Evolutionary conservation across 202 grass and related monocot genomes (phyloP), one percentile per base, ranked within the genome.

Genomic region (Alloteropsis angusta): DNA sequence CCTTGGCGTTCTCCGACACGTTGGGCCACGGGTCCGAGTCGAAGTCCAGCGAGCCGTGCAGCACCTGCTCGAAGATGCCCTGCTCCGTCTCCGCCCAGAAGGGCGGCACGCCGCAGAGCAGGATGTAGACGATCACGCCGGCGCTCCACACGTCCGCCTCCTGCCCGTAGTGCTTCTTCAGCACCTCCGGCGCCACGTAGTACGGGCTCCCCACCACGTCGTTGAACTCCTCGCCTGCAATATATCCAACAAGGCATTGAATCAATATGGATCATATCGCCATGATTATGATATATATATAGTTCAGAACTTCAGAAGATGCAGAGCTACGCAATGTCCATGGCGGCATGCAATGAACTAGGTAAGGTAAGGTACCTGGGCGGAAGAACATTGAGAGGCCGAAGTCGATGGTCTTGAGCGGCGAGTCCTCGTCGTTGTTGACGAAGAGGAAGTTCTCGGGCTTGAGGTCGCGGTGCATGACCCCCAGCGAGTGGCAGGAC

Each of bases 391-490:
- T 35, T n/a, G 95, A 98, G 75, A 92, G 87, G 3, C 95, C 89
- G 50, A 94, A 94, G 66, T 93, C 95, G 42, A 89, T 98, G 82
- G 91, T 91, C 89, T 92, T 94, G 87, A 98, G 87, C 42, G 77
- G 77, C 18, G 92, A 64, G 25, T 94, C 85, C 0, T 89, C 85
- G 36, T 75, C 85, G 37, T 81, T 53, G 87, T 70, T 94, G 46
- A 85, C 78, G 42, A 83, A 78, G 32, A 97, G 65, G 64, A 97
- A 97, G 80, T 97, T 97, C 69, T 97, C 93, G 0, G 93, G 93
- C 80, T 97, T 97, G 80, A 97, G 93, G 82, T 97, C 93, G n/a
- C 93, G 78, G 62, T 97, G 93, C 85, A 97, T 97, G 80, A 97
- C 79, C 61, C 94, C 91, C 94, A 97, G 93, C 87, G 93, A 97